These are phyloP conservation scores for Tolypocladium ophioglossoides DNA, from an alignment of 2,329 filamentous ascomycete species.

Conservation along the genomic window DNA sequence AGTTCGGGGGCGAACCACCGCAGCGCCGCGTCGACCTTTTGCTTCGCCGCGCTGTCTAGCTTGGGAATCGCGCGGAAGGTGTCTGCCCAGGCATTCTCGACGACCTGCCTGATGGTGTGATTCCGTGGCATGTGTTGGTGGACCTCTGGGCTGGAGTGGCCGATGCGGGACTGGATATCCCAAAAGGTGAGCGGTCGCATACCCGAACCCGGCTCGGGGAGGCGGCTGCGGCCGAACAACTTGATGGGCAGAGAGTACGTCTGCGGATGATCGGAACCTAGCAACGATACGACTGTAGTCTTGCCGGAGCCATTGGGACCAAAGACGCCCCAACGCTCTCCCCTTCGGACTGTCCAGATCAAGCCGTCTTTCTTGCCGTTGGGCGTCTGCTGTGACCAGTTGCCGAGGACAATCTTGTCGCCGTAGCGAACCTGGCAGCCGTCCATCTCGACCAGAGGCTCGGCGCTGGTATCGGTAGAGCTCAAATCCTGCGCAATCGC, in stretches of 20 bases:
- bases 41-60: constrained; percentile 44
- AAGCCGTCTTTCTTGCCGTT: constrained; percentile 50
- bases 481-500: constrained; percentile 9
- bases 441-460: constrained; percentile 76
- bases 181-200: constrained; percentile 75
- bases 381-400: constrained; percentile 56
- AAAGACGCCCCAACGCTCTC: constrained; percentile 86
- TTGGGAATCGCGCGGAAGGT: constrained; percentile 67
- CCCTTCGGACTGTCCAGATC: constrained; percentile 71
- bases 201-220: constrained; percentile 59
- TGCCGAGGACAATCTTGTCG: constrained; percentile 65
- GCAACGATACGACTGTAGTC: constrained; percentile 83
- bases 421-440: constrained; percentile 77
- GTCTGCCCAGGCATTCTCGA: constrained; percentile 85
- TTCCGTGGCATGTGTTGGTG: constrained; percentile 82
- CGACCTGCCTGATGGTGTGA: constrained; percentile 59
- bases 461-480: constrained; percentile 31
- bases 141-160: constrained; percentile 88
- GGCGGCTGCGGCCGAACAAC: constrained; percentile 71
- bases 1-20: constrained; percentile 71
- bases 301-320: constrained; percentile 93
- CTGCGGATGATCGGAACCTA: constrained; percentile 93
- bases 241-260: constrained; percentile 81
- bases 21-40: constrained; percentile 58
- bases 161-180: constrained; percentile 81